Conservation (phyloP, 2,329 filamentous ascomycete species). For the Tolypocladium cylindrosporum region DNA sequence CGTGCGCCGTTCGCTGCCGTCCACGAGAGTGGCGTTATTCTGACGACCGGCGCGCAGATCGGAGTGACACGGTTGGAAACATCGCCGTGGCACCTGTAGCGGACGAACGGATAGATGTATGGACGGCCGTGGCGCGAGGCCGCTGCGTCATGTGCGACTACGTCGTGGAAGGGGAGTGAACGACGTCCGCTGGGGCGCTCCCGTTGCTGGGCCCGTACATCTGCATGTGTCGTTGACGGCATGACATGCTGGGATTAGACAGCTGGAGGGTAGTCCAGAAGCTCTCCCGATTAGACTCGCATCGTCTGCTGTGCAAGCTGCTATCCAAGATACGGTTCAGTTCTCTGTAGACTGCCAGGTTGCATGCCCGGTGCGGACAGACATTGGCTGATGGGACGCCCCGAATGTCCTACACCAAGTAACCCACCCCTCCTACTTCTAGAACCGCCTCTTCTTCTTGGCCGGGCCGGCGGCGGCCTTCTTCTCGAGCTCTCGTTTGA, state of each 20-base stretch:
- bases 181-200: background rate
- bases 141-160: background rate
- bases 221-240: background rate
- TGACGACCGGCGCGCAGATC: background rate
- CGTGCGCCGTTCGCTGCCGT: background rate
- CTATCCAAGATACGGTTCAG: background rate
- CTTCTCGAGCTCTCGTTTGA: conserved; percentile 38
- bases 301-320: background rate
- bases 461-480: conserved; percentile 38
- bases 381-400: background rate
- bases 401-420: background rate
- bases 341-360: background rate
- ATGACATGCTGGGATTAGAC: background rate
- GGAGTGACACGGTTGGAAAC: background rate
- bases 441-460: conserved; percentile 49
- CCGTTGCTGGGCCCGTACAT: background rate
- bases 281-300: background rate
- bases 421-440: background rate
- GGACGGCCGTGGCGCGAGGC: background rate
- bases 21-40: background rate
- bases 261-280: background rate
- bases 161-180: background rate
- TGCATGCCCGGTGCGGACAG: background rate
- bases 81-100: background rate
- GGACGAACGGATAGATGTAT: background rate